Base-by-base conservation (phyloP, 2,329 filamentous ascomycete species). In the Trichophyton verrucosum region DNA sequence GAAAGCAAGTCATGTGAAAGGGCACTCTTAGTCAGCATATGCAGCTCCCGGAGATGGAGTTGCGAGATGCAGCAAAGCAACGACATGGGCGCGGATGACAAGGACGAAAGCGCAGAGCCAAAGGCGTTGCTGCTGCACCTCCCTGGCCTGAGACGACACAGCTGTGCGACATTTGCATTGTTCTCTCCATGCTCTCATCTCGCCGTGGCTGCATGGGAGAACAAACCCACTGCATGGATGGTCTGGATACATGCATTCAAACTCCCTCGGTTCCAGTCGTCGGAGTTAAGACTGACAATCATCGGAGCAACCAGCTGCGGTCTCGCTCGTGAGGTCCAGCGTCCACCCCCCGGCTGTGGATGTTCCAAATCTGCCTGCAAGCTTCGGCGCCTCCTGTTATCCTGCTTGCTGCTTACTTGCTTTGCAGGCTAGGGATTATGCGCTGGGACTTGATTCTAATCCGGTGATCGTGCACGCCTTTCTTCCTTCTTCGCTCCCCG, bases 381-480 rank as follows among this genome's bases (percentile, higher is more conserved):
- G 22, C 22, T 22, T 49, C 46, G 5, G n/a, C 44, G 38, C 38
- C 11, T 15, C 24, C 24, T 27, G 24, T 40, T 40, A 44, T 44
- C 40, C 13, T 44, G 15, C n/a, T 44, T 51, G 22, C 46, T 24
- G 22, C 46, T 27, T 47, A 20, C 13, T 20, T 55, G 30, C 6
- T 33, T 20, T 38, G 51, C 2, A 17, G 24, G 15, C 27, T 55
- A 13, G 51, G 40, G 15, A 2, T 55, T 55, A 51, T 51, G 46
- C 11, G 51, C 51, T 22, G 36, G 51, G 27, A 13, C 51, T 30
- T 38, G 27, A 17, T 55, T 55, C 51, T 30, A 55, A 55, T 55
- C 51, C 51, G 51, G 51, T 55, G 51, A 55, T 55, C 51, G 51
- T 15, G 51, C 51, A 55, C 51, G 27, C 51, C 51, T 55, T 55